phyloP scores from a whole-genome alignment of 306 rosid species.

The Medicago arabica region DNA sequence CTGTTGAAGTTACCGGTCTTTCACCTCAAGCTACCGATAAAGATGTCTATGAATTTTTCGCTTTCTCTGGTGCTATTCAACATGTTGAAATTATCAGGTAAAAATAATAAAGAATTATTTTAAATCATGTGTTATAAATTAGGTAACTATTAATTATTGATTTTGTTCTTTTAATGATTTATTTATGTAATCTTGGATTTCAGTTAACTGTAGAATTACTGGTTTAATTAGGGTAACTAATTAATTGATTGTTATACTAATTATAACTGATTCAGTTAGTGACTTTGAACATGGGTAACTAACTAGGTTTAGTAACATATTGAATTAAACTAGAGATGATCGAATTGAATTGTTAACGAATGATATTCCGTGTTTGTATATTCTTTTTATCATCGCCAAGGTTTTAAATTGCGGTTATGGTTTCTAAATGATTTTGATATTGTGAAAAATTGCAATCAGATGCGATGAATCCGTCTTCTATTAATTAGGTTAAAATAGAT shows the following conservation, averaged over 20 bases:
- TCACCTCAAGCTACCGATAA: slow-evolving; percentile 79
- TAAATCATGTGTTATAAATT: background rate
- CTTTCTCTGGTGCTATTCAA: slow-evolving; percentile 76
- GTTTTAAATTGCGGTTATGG: background rate
- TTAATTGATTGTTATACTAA: background rate
- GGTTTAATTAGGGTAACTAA: background rate
- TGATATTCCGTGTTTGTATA: too few relatives aligned
- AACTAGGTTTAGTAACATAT: background rate
- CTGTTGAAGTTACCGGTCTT: slow-evolving; percentile 81
- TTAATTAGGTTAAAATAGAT: slow-evolving; percentile 8
- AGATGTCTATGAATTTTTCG: slow-evolving; percentile 77
- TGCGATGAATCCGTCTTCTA: background rate
- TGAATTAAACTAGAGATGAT: background rate
- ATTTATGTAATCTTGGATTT: slow-evolving; percentile 22
- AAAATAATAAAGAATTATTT: background rate
- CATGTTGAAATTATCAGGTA: slow-evolving; percentile 78
- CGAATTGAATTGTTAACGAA: background rate
- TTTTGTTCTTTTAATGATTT: background rate
- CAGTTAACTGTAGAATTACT: background rate
- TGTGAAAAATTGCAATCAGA: background rate
- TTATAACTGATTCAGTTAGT: slow-evolving; percentile 1
- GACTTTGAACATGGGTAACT: background rate
- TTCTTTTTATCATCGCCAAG: background rate
- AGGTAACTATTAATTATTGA: background rate
- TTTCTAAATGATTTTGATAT: background rate